Evolutionary conservation across 306 rosid species (phyloP), one percentile per base, ranked within the genome.

Genomic region (Quercus bicolor): DNA sequence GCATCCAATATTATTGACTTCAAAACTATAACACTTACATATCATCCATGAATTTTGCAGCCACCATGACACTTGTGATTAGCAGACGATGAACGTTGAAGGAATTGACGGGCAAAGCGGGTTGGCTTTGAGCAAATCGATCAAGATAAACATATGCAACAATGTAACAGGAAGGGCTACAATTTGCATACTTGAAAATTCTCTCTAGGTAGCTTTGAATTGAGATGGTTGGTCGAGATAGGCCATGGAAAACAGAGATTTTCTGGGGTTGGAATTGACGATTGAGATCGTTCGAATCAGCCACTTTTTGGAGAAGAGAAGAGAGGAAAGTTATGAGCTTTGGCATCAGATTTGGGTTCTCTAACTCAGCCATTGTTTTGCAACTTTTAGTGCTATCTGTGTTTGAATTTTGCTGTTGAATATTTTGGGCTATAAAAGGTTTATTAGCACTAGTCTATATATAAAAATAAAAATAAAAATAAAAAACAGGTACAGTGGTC

Each of bases 11-110:
- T 7, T 40, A 40, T 40, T 61, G 75, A 56, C 6, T 54, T 20
- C 34, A 72, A 70, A 57, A 5, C 15, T 8, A 53, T 48, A 53
- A 78, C 15, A 86, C 96, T 91, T 83, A 96, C 99, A 88, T 75
- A 74, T 96, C 99, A 82, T 96, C 99, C 99, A 96, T 96, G 94
- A 96, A 96, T 72, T 96, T 96, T 13, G 98, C 96, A 70, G 99
- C 89, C 12, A 96, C 89, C 92, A 96, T 87, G 59, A 91, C 99
- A 31, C 99, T 96, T 14, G 99, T 93, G 48, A 96, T 93, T 37
- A 96, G 92, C 72, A 96, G 84, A 29, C 98, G 90, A 66, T 96
- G 99, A 29, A 93, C 97, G 76, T 90, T 93, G 86, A 88, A 88
- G 65, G 97, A 91, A 71, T 90, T 93, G 90, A 96, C 87, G 0